A percentile compares a stretch with the other conserved stretches of the same genome.
phyloP scores from a whole-genome alignment of 257 asterid genomes.

The Jaltomata sinuosa region DNA sequence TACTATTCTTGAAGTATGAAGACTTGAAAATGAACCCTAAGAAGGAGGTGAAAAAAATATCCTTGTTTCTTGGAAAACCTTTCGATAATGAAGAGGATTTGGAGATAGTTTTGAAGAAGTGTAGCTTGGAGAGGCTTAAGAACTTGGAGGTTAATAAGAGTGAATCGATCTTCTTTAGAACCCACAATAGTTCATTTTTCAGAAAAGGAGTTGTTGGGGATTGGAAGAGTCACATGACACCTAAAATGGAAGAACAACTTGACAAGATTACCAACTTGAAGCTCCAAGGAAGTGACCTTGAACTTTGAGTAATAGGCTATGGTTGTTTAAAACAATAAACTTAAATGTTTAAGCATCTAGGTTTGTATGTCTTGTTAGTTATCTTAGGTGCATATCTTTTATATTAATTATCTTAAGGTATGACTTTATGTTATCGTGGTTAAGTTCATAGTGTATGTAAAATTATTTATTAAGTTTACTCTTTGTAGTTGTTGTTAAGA shows the following conservation, averaged over 20 bases:
- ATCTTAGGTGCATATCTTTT: not conserved
- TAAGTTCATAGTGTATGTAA: too few species aligned
- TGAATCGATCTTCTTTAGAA: accelerated
- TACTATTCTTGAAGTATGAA: too few species aligned
- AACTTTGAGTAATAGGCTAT: not conserved
- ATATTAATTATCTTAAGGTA: too few species aligned
- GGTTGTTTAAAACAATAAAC: not conserved
- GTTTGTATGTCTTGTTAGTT: not conserved
- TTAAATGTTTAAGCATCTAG: not conserved
- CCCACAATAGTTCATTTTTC: not conserved
- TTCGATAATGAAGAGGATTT: not conserved
- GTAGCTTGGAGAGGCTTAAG: not conserved
- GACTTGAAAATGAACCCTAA: too few species aligned
- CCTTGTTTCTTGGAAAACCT: not conserved
- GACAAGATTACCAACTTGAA: not conserved
- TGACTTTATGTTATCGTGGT: too few species aligned
- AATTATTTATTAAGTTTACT: not conserved
- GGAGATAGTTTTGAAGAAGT: not conserved
- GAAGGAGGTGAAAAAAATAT: too few species aligned
- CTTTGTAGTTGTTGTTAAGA: too few species aligned
- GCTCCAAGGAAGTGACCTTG: not conserved
- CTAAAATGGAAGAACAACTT: not conserved
- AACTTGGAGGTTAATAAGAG: not conserved
- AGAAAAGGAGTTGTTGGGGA: not conserved
- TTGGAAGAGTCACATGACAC: not conserved